A percentile compares a stretch with the other conserved stretches of the same genome.
Conservation (phyloP, 2,329 filamentous ascomycete species). For the Fusarium papillatum region DNA sequence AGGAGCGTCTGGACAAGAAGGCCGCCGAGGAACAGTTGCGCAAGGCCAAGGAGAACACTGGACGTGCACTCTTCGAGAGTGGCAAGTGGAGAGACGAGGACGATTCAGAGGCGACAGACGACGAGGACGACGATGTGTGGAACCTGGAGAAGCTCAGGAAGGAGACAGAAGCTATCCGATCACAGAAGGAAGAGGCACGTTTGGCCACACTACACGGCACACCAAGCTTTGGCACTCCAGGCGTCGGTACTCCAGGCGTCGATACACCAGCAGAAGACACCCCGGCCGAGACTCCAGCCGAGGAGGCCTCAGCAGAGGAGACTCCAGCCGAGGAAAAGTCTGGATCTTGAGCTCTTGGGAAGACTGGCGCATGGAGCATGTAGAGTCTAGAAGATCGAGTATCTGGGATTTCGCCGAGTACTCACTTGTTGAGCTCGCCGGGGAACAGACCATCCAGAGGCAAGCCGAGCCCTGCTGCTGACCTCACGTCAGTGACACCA, state of each 20-base stretch:
- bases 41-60: constrained; percentile 95
- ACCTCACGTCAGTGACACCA: constrained; percentile 31
- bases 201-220: constrained; percentile 53
- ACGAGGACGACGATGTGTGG: constrained; percentile 77
- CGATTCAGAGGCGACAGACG: constrained; percentile 72
- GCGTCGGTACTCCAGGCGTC: constrained; percentile 22
- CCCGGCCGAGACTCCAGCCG: constrained; percentile 28
- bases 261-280: constrained; percentile 32
- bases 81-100: constrained; percentile 87
- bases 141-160: constrained; percentile 86
- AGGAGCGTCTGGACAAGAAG: constrained; percentile 95
- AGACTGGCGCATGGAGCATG: constrained; percentile 29
- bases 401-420: constrained; percentile 43
- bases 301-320: constrained; percentile 29
- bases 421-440: constrained; percentile 38
- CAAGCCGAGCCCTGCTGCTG: constrained; percentile 48
- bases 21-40: constrained; percentile 91
- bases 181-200: constrained; percentile 84
- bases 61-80: constrained; percentile 95
- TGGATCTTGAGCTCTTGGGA: constrained; percentile 39
- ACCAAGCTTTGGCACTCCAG: constrained; percentile 18
- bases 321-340: constrained; percentile 37
- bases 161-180: constrained; percentile 85
- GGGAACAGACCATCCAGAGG: constrained; percentile 44
- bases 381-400: constrained; percentile 38